phyloP scores from a whole-genome alignment of 1,284 basidiomycete genomes.

The Binderoboletus segoi region DNA sequence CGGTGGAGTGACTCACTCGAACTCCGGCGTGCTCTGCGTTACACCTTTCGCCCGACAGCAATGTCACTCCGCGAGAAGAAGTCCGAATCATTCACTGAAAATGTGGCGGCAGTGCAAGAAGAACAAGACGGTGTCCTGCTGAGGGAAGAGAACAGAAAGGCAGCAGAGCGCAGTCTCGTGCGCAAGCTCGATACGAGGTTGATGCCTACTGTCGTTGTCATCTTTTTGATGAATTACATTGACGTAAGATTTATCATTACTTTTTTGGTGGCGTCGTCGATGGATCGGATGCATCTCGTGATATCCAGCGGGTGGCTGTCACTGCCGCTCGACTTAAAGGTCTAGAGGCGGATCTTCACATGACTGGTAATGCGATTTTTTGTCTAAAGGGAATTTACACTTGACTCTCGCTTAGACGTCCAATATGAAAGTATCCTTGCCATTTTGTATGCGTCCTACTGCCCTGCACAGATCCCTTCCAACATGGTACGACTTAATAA shows the following conservation, averaged over 20 bases:
- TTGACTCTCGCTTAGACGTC: conserved; percentile 26
- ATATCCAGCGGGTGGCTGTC: conserved; percentile 54
- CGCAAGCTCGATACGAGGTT: conserved; percentile 60
- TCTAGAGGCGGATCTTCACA: conserved; percentile 55
- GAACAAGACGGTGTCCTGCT: too few species aligned
- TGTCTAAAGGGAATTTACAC: too few species aligned
- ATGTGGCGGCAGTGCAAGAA: not conserved
- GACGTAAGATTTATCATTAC: conserved; percentile 49
- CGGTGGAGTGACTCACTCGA: too few species aligned
- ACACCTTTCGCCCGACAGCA: too few species aligned
- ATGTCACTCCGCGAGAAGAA: too few species aligned
- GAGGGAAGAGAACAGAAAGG: too few species aligned
- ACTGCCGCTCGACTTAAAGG: conserved; percentile 64
- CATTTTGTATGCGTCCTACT: conserved; percentile 61
- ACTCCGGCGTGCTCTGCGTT: too few species aligned
- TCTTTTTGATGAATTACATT: conserved; percentile 72
- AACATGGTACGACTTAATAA: conserved; percentile 61
- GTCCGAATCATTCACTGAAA: conserved; percentile 4
- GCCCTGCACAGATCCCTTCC: conserved; percentile 64
- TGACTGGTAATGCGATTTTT: too few species aligned
- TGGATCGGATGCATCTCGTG: not conserved
- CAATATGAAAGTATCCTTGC: conserved; percentile 62
- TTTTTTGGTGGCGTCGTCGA: too few species aligned
- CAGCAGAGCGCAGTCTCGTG: conserved; percentile 45
- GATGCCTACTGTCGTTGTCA: conserved; percentile 60